Conservation (phyloP, 768 basidiomycete genomes). For the Strobilomyces echinocephalus region DNA sequence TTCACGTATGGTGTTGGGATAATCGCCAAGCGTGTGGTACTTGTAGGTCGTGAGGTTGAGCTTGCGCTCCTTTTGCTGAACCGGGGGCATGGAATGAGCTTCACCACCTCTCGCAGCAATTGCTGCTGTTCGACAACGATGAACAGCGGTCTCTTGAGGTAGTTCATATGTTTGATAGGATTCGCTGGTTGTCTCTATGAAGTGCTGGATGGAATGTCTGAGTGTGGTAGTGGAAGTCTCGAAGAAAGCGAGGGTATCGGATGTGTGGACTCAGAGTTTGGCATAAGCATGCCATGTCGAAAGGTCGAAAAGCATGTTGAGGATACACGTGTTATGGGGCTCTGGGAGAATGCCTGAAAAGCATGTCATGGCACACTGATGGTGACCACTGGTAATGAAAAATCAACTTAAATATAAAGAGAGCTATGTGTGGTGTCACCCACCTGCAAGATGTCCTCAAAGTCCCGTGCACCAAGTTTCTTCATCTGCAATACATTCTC, state of each 20-base stretch:
- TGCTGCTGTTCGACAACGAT: neutral
- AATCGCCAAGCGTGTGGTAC: neutral
- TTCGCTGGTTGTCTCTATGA: neutral
- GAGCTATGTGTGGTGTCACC: neutral
- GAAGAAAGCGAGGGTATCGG: neutral
- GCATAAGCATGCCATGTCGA: neutral
- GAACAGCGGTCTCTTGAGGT: neutral
- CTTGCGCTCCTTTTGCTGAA: neutral
- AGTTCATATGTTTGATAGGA: neutral
- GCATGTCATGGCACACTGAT: neutral
- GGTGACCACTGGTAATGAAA: no score
- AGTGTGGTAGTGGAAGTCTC: neutral
- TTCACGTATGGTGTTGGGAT: neutral
- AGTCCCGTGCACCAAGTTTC: neutral
- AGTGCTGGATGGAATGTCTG: no score
- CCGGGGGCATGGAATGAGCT: no score
- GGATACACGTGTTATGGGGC: neutral
- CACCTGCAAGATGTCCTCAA: neutral
- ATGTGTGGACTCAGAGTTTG: neutral
- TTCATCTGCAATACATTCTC: neutral
- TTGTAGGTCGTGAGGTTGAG: neutral
- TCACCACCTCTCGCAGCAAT: neutral
- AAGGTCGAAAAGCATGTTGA: neutral
- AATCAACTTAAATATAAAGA: neutral
- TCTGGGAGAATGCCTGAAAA: neutral